These are phyloP conservation scores for Monilinia aucupariae DNA, from an alignment of 2,329 filamentous ascomycete species.

Conservation along the genomic window DNA sequence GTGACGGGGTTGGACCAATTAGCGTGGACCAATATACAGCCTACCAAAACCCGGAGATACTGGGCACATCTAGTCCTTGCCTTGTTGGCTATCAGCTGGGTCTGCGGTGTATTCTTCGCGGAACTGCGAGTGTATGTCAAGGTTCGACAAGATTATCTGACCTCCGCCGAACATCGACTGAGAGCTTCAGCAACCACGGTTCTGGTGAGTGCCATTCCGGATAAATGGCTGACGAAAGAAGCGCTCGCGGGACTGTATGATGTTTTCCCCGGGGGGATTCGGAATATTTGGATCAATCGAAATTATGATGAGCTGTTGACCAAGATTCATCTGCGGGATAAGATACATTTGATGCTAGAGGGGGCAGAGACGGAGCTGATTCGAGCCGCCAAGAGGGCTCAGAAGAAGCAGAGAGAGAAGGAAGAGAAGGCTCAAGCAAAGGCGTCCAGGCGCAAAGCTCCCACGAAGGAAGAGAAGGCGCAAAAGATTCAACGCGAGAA, in stretches of 20 bases:
- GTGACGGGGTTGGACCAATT: constrained; percentile 67
- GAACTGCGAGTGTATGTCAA: constrained; percentile 87
- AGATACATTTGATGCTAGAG: constrained; percentile 68
- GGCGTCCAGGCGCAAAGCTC: constrained; percentile 36
- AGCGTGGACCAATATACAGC: constrained; percentile 51
- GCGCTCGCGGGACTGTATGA: constrained; percentile 82
- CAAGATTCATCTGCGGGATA: constrained; percentile 72
- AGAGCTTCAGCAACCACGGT: constrained; percentile 94
- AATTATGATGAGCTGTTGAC: constrained; percentile 78
- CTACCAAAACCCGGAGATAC: constrained; percentile 45
- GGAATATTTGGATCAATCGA: constrained; percentile 94
- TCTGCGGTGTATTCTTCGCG: constrained; percentile 80
- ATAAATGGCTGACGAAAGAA: constrained; percentile 82
- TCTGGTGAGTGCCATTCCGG: constrained; percentile 82
- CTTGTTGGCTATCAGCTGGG: constrained; percentile 71
- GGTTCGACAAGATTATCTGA: constrained; percentile 88
- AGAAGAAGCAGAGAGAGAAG: constrained; percentile 55
- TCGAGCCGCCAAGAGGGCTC: constrained; percentile 68
- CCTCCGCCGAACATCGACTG: constrained; percentile 88
- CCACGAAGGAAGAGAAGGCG: constrained; percentile 35
- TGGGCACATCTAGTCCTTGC: constrained; percentile 83
- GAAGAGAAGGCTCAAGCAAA: constrained; percentile 46
- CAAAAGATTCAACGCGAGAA: constrained; percentile 32
- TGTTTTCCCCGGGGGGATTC: constrained; percentile 89
- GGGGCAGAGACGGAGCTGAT: constrained; percentile 80